Evolutionary conservation across 2,329 filamentous ascomycete genomes (phyloP).

Genomic region (Venturia carpophila): DNA sequence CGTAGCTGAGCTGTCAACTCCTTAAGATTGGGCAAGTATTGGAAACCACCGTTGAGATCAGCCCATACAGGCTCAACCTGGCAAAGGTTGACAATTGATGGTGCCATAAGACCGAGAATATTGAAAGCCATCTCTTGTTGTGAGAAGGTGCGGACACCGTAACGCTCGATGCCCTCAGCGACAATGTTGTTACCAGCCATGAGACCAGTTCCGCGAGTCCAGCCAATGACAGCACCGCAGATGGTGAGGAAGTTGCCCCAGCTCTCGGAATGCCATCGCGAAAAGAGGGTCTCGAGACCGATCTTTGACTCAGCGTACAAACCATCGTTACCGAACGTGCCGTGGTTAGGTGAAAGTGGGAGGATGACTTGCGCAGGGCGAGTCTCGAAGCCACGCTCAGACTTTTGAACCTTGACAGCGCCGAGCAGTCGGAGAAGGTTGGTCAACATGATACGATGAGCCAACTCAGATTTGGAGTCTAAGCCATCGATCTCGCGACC

Average conservation of each 20-base stretch:
- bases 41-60: constrained; percentile 92
- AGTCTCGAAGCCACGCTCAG: constrained; percentile 80
- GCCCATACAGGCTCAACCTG: constrained; percentile 93
- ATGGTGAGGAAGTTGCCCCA: constrained; percentile 98
- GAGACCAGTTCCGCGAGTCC: constrained; percentile 95
- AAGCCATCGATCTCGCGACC: constrained; percentile 95
- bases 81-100: constrained; percentile 87
- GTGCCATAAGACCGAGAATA: constrained; percentile 89
- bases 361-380: constrained; percentile 94
- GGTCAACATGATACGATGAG: constrained; percentile 98
- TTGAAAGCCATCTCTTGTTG: constrained; percentile 99
- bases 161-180: constrained; percentile 91
- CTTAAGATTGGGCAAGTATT: constrained; percentile 95
- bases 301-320: constrained; percentile 98
- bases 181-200: constrained; percentile 98
- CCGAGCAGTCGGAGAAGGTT: constrained; percentile 90
- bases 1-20: constrained; percentile 87
- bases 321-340: constrained; percentile 95
- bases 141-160: constrained; percentile 95
- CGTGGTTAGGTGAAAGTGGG: constrained; percentile 93
- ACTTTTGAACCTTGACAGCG: constrained; percentile 84
- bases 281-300: constrained; percentile 93
- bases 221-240: constrained; percentile 95
- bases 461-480: constrained; percentile 95
- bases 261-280: constrained; percentile 94